A percentile compares a stretch with the other conserved stretches of the same genome.
These are phyloP conservation scores for Phellinidium pouzarii DNA, from an alignment of 1,284 basidiomycete species.

Conservation along the genomic window DNA sequence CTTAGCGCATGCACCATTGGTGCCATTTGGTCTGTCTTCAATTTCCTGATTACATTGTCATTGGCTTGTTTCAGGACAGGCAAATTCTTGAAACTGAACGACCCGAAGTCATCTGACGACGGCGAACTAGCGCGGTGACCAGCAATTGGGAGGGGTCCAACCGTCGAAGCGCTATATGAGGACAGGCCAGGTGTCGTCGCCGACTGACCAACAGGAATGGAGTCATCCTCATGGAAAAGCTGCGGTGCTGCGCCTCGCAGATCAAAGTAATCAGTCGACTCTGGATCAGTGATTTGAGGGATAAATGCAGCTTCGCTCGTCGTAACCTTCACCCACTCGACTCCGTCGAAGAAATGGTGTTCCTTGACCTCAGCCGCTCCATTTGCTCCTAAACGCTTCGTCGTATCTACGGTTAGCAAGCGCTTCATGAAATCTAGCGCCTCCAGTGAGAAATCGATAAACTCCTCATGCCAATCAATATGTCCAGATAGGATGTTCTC, in stretches of 20 bases:
- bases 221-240: slow-evolving; percentile 82
- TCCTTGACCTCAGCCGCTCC: slow-evolving; percentile 91
- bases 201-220: slow-evolving; percentile 43
- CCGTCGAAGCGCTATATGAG: slow-evolving; percentile 33
- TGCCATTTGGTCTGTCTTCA: slow-evolving; percentile 77
- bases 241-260: slow-evolving; percentile 87
- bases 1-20: slow-evolving; percentile 67
- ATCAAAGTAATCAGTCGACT: slow-evolving; percentile 99
- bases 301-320: slow-evolving; percentile 91
- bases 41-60: slow-evolving; percentile 95
- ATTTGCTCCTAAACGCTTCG: slow-evolving; percentile 74
- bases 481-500: slow-evolving; percentile 97
- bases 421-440: slow-evolving; percentile 89
- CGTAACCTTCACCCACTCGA: slow-evolving; percentile 92
- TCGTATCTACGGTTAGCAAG: slow-evolving; percentile 80
- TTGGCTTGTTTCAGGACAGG: slow-evolving; percentile 97
- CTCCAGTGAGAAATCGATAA: slow-evolving; percentile 81
- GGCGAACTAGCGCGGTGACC: slow-evolving; percentile 43
- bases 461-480: slow-evolving; percentile 94
- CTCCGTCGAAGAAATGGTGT: slow-evolving; percentile 86
- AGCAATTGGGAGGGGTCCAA: slow-evolving; percentile 39
- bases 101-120: slow-evolving; percentile 86
- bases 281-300: slow-evolving; percentile 90
- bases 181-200: slow-evolving; percentile 42
- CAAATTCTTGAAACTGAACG: slow-evolving; percentile 97